Evolutionary conservation across 2,329 filamentous ascomycete species (phyloP).

Genomic region (Xylaria arbuscula): DNA sequence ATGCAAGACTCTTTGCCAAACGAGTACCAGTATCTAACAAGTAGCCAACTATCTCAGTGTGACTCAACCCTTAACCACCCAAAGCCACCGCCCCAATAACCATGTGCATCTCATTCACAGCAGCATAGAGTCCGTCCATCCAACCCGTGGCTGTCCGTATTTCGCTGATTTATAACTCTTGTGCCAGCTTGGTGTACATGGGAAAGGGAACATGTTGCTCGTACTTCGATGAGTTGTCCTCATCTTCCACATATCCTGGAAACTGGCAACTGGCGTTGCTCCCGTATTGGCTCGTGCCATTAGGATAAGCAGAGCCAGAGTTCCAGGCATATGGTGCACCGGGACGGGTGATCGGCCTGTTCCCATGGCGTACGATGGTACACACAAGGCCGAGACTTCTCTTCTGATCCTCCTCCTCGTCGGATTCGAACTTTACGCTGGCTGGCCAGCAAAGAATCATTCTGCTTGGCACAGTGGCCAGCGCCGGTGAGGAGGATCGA

Average conservation of each 20-base stretch:
- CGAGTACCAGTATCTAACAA: not conserved
- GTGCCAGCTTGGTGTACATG: not conserved
- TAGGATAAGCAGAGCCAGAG: slow-evolving; percentile 21
- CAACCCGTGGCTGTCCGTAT: not conserved
- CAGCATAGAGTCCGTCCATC: not conserved
- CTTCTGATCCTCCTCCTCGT: slow-evolving; percentile 36
- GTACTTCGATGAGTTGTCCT: slow-evolving; percentile 43
- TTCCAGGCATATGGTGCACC: slow-evolving; percentile 28
- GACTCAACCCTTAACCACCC: not conserved
- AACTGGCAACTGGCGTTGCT: slow-evolving; percentile 20
- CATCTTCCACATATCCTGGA: slow-evolving; percentile 37
- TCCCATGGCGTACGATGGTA: no score
- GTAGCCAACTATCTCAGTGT: not conserved
- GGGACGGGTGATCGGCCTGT: no score
- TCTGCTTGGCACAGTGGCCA: no score
- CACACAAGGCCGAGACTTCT: no score
- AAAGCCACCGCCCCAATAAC: not conserved
- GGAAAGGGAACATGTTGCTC: slow-evolving; percentile 24
- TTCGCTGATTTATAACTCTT: no score
- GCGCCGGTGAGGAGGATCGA: no score
- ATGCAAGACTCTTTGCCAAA: not conserved
- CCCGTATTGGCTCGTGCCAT: slow-evolving; percentile 16
- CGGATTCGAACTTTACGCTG: slow-evolving; percentile 41
- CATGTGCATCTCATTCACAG: not conserved
- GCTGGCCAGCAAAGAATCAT: not conserved